Evolutionary conservation across 768 basidiomycete species (phyloP).

Genomic region (Serendipita indica): DNA sequence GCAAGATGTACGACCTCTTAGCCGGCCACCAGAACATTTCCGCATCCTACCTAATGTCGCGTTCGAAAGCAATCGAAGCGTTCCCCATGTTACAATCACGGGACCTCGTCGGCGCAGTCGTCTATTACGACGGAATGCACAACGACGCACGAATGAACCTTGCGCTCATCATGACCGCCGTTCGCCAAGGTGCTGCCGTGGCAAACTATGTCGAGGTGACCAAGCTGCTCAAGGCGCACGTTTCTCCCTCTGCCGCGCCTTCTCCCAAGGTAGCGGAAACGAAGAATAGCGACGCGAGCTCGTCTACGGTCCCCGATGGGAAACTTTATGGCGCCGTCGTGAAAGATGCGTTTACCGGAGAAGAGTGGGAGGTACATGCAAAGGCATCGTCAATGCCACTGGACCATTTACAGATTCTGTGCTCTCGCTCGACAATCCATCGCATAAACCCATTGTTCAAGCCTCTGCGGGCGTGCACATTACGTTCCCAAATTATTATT

Average conservation of each 20-base stretch:
- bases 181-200: slow-evolving; percentile 74
- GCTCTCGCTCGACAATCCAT: slow-evolving; percentile 61
- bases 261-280: no score
- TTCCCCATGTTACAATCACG: slow-evolving; percentile 95
- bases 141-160: slow-evolving; percentile 99
- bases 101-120: slow-evolving; percentile 84
- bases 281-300: neutral
- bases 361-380: slow-evolving; percentile 67
- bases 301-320: slow-evolving; percentile 24
- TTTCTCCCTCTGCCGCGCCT: no score
- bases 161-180: slow-evolving; percentile 85
- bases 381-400: slow-evolving; percentile 94
- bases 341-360: slow-evolving; percentile 68
- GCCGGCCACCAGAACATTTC: slow-evolving; percentile 98
- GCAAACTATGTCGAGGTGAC: slow-evolving; percentile 86
- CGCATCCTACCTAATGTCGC: slow-evolving; percentile 86
- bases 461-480: slow-evolving; percentile 91
- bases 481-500: slow-evolving; percentile 93
- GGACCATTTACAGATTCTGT: slow-evolving; percentile 86
- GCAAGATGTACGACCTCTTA: slow-evolving; percentile 90
- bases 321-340: slow-evolving; percentile 62
- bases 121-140: slow-evolving; percentile 95
- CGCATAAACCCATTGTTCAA: slow-evolving; percentile 75
- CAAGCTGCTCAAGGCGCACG: slow-evolving; percentile 51
- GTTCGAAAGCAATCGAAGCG: slow-evolving; percentile 79